phyloP scores from a whole-genome alignment of 768 basidiomycete species.

The Leccinum disarticulatum region DNA sequence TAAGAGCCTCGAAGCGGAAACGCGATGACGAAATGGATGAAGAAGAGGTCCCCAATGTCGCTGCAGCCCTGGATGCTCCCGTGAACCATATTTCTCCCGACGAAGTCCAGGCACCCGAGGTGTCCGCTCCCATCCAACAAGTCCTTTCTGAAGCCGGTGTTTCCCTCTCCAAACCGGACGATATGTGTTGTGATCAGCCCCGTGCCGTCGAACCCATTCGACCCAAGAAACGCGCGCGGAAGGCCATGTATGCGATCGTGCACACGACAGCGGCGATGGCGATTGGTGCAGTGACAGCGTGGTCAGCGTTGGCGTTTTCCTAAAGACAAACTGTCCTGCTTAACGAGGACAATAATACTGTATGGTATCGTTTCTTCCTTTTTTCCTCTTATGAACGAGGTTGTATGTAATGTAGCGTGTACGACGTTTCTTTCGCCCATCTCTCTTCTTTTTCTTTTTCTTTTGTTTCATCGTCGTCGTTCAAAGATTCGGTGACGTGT shows the following conservation, averaged over 20 bases:
- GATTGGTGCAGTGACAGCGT: constrained; percentile 68
- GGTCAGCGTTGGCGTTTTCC: constrained; percentile 71
- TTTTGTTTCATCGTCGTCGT: not conserved
- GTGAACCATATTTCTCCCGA: not conserved
- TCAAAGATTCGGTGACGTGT: constrained; percentile 6
- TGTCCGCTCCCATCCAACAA: constrained; percentile 2
- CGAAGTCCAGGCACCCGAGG: not conserved
- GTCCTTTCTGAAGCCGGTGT: not conserved
- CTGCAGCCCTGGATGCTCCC: not conserved
- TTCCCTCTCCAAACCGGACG: not conserved
- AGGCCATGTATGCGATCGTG: constrained; percentile 38
- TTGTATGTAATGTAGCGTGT: constrained; percentile 1
- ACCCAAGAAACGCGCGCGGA: constrained; percentile 46
- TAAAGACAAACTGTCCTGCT: constrained; percentile 27
- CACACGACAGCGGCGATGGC: constrained; percentile 64
- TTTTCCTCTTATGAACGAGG: not conserved
- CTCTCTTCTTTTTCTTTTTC: not conserved
- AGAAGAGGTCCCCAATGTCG: constrained; percentile 1
- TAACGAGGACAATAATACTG: not conserved
- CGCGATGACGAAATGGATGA: constrained; percentile 44
- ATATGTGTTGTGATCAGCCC: not conserved
- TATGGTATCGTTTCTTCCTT: not conserved
- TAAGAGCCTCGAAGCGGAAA: constrained; percentile 61
- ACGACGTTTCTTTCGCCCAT: not conserved
- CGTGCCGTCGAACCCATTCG: constrained; percentile 20